phyloP scores from a whole-genome alignment of 352 stramenopile species.

The Albugo laibachii region DNA sequence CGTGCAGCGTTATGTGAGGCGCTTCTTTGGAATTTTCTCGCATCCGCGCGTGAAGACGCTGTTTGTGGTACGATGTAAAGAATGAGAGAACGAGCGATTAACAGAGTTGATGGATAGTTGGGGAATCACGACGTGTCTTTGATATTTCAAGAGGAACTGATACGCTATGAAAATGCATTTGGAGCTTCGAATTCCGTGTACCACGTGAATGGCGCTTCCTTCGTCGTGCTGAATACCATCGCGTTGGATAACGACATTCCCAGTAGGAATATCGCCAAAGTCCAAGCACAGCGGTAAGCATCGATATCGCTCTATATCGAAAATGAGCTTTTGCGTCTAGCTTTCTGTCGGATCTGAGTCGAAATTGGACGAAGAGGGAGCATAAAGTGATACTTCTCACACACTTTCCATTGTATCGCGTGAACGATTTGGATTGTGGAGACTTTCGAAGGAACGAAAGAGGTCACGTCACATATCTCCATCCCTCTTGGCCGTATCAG shows the following conservation, averaged over 20 bases:
- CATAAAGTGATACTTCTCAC: constrained; percentile 21
- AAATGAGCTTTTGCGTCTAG: not conserved
- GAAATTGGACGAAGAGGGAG: not conserved
- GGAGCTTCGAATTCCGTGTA: constrained; percentile 28
- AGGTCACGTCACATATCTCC: constrained; percentile 66
- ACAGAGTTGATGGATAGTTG: constrained; percentile 11
- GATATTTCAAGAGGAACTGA: constrained; percentile 17
- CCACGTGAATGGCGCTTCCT: constrained; percentile 20
- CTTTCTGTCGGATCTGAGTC: not conserved
- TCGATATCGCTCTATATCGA: not conserved
- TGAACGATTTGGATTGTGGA: constrained; percentile 36
- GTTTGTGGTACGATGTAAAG: not conserved
- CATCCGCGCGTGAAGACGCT: not conserved
- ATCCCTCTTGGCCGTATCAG: constrained; percentile 38
- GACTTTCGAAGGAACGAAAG: constrained; percentile 18
- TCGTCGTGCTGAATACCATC: constrained; percentile 64
- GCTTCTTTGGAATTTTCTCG: not conserved
- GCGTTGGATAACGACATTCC: constrained; percentile 38
- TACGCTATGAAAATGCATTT: constrained; percentile 38
- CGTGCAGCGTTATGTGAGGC: too few species aligned
- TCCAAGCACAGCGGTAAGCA: constrained; percentile 24
- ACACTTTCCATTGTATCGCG: constrained; percentile 34
- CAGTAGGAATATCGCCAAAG: constrained; percentile 18
- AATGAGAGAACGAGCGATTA: not conserved
- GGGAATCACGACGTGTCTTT: constrained; percentile 68